A percentile compares a stretch with the other conserved stretches of the same genome.
Evolutionary conservation across 2,329 filamentous ascomycete genomes (phyloP).

Genomic region (Penicillium sclerotiorum): DNA sequence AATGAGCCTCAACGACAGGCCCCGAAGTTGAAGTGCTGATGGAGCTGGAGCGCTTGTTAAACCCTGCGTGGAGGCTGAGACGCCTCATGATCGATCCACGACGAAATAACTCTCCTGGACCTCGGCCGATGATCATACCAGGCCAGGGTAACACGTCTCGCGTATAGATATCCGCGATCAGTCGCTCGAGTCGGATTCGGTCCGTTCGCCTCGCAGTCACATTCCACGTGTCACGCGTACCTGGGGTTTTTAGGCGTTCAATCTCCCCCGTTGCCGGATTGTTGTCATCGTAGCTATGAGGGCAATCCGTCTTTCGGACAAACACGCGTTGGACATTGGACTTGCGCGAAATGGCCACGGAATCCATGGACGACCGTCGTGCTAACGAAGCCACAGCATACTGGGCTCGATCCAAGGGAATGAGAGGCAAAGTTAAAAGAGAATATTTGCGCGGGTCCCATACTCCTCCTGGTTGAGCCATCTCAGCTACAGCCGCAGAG

Average conservation of each 20-base stretch:
- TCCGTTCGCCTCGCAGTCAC: slow-evolving; percentile 75
- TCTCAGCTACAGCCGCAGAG: slow-evolving; percentile 53
- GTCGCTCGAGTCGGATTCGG: slow-evolving; percentile 72
- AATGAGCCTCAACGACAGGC: slow-evolving; percentile 13
- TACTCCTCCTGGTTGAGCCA: slow-evolving; percentile 48
- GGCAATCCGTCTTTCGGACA: slow-evolving; percentile 78
- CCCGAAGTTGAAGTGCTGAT: slow-evolving; percentile 34
- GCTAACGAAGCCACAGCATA: slow-evolving; percentile 65
- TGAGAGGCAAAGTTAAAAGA: slow-evolving; percentile 67
- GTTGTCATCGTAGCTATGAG: slow-evolving; percentile 55
- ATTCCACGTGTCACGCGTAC: slow-evolving; percentile 68
- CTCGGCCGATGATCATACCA: slow-evolving; percentile 70
- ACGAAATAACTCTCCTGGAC: slow-evolving; percentile 51
- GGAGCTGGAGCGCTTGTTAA: slow-evolving; percentile 71
- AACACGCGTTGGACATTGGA: slow-evolving; percentile 74
- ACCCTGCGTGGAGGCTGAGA: slow-evolving; percentile 76
- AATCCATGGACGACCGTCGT: slow-evolving; percentile 71
- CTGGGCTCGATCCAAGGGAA: slow-evolving; percentile 73
- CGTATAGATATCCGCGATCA: slow-evolving; percentile 81
- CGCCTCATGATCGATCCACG: slow-evolving; percentile 84
- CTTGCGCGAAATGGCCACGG: slow-evolving; percentile 73
- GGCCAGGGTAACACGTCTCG: slow-evolving; percentile 79
- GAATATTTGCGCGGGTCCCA: slow-evolving; percentile 32
- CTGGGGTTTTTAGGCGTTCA: slow-evolving; percentile 78
- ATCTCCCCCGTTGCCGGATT: slow-evolving; percentile 57